Percentiles rank a stretch among this genome's conserved stretches.
Conservation (phyloP, 78 protist genomes). For the Chrysochromulina parva region DNA sequence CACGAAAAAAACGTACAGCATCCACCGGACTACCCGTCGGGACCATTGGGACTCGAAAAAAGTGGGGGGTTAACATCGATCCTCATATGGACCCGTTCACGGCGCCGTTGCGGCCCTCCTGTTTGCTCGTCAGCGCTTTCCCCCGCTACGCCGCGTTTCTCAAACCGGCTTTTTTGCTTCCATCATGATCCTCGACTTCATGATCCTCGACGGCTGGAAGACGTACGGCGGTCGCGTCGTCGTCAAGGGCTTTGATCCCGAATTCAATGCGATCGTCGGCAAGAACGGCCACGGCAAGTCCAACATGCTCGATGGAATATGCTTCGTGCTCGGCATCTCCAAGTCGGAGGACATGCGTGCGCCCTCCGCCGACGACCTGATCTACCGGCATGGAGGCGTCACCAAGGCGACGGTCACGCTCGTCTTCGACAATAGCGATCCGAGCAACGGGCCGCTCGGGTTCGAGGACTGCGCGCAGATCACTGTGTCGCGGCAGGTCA, state of each 20-base stretch:
- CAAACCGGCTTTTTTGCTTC: too few relatives aligned
- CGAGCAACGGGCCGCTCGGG: constrained; percentile 83
- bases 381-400: constrained; percentile 97
- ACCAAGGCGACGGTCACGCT: constrained; percentile 90
- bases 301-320: constrained; percentile 97
- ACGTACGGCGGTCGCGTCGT: constrained; percentile 93
- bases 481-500: constrained; percentile 90
- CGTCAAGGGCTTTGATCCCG: constrained; percentile 87
- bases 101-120: too few relatives aligned
- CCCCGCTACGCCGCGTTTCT: too few relatives aligned
- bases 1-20: too few relatives aligned
- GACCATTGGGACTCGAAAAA: too few relatives aligned
- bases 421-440: constrained; percentile 91
- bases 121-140: too few relatives aligned
- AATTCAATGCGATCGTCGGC: constrained; percentile 99
- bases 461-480: constrained; percentile 86
- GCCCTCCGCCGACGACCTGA: constrained; percentile 74
- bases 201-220: constrained; percentile 99
- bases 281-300: constrained; percentile 95
- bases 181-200: background rate
- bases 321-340: constrained; percentile 98
- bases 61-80: too few relatives aligned
- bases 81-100: too few relatives aligned
- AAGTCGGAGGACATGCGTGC: constrained; percentile 76
- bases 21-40: too few relatives aligned